Conservation (phyloP, 2,329 filamentous ascomycete genomes). For the Aspergillus transmontanensis region DNA sequence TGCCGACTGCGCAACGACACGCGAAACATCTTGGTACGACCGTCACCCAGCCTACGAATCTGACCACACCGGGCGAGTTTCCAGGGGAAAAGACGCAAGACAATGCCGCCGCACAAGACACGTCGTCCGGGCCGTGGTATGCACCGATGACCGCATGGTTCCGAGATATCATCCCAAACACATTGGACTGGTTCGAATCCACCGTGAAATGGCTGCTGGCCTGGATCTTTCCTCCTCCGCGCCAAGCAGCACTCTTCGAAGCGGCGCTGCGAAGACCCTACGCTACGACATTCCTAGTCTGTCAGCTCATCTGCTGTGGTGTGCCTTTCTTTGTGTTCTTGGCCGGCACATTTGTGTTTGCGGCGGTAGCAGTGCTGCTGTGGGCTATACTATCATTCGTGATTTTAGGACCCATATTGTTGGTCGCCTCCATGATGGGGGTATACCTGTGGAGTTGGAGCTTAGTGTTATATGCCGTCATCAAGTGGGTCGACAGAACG, state of each 20-base stretch:
- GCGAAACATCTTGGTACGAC: not conserved
- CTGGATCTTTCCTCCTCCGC: not conserved
- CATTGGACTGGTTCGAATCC: not conserved
- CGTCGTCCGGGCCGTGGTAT: not conserved
- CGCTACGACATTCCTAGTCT: not conserved
- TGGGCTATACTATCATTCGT: constrained; percentile 35
- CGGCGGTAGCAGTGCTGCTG: constrained; percentile 32
- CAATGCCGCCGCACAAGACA: not conserved
- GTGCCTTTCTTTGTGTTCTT: constrained; percentile 38
- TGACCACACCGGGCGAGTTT: not conserved
- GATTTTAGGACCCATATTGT: constrained; percentile 33
- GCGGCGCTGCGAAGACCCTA: not conserved
- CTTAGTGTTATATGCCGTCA: not conserved
- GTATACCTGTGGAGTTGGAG: not conserved
- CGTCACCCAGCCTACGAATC: not conserved
- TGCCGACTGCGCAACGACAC: not conserved
- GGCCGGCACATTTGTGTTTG: constrained; percentile 36
- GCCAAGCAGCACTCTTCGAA: not conserved
- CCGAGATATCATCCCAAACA: not conserved
- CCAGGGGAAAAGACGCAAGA: not conserved
- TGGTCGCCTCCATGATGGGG: not conserved
- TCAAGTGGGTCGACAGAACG: not conserved
- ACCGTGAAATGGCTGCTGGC: not conserved
- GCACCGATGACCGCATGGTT: not conserved
- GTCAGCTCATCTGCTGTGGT: constrained; percentile 36